Evolutionary conservation across 2,329 filamentous ascomycete species (phyloP).

Genomic region (Pseudonectria buxi): DNA sequence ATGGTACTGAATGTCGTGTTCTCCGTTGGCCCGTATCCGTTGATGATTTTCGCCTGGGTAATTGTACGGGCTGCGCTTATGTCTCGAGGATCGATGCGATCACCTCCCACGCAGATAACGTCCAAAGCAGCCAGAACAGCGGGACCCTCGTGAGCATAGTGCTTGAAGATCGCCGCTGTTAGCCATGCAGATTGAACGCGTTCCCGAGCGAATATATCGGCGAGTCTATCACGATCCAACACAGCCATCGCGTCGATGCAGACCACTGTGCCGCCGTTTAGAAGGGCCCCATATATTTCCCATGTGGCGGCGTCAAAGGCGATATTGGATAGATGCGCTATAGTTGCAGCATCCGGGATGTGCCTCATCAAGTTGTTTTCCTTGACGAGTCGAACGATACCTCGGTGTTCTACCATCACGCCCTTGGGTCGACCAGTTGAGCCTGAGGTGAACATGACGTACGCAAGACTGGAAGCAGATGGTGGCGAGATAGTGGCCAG

Average conservation of each 20-base stretch:
- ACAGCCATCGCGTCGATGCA: conserved; percentile 7
- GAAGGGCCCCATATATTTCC: conserved; percentile 7
- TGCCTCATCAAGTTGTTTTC: neutral
- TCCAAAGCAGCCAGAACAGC: conserved; percentile 1
- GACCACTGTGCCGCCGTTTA: conserved; percentile 9
- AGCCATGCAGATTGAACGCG: conserved; percentile 5
- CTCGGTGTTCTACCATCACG: conserved; percentile 11
- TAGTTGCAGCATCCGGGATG: neutral
- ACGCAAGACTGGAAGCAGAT: conserved; percentile 9
- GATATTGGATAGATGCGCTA: conserved; percentile 6
- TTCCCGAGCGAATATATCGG: conserved; percentile 5
- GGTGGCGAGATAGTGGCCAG: neutral
- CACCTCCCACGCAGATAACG: conserved; percentile 11
- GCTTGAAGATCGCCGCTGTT: conserved; percentile 15
- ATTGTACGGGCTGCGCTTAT: neutral
- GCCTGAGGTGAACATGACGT: conserved; percentile 18
- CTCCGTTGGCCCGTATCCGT: conserved; percentile 15
- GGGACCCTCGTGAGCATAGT: conserved; percentile 9
- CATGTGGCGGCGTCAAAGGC: conserved; percentile 7
- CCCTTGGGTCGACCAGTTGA: conserved; percentile 18
- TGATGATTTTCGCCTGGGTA: conserved; percentile 3
- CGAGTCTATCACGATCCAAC: conserved; percentile 3
- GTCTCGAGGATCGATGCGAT: conserved; percentile 9
- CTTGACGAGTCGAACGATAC: conserved; percentile 1
- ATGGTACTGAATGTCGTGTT: conserved; percentile 7